Evolutionary conservation across 352 stramenopile species (phyloP).

Genomic region (Phytophthora colocasiae): DNA sequence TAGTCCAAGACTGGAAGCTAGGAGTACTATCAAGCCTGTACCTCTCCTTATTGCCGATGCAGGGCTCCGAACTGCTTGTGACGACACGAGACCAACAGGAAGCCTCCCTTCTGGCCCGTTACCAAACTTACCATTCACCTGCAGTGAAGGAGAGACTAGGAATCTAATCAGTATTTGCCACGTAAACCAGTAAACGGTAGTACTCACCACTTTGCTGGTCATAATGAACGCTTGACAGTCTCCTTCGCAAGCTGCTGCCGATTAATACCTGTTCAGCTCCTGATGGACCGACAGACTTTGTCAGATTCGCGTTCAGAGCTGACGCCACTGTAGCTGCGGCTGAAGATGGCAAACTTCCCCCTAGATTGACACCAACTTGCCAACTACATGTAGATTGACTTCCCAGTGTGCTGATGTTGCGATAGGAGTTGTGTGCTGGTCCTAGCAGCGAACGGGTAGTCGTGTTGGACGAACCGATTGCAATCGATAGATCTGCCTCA

Average conservation of each 20-base stretch:
- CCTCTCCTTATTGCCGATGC: slow-evolving; percentile 38
- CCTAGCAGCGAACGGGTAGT: slow-evolving; percentile 51
- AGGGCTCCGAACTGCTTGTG: slow-evolving; percentile 49
- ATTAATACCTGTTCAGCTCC: slow-evolving; percentile 48
- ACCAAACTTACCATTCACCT: slow-evolving; percentile 24
- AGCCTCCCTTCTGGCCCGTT: slow-evolving; percentile 24
- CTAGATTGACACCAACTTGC: slow-evolving; percentile 25
- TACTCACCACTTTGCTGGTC: slow-evolving; percentile 51
- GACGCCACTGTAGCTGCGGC: slow-evolving; percentile 60
- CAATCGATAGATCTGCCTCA: slow-evolving; percentile 47
- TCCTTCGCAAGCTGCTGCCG: slow-evolving; percentile 43
- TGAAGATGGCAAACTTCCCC: slow-evolving; percentile 27
- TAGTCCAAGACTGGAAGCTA: neutral
- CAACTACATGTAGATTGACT: slow-evolving; percentile 31
- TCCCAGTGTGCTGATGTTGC: slow-evolving; percentile 18
- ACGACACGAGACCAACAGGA: slow-evolving; percentile 54
- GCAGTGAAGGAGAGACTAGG: slow-evolving; percentile 22
- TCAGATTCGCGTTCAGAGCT: slow-evolving; percentile 37
- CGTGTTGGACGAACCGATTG: slow-evolving; percentile 54
- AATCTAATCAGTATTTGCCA: neutral
- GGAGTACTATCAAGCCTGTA: slow-evolving; percentile 4
- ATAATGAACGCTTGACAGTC: slow-evolving; percentile 64
- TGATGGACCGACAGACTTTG: slow-evolving; percentile 14
- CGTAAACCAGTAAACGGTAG: neutral
- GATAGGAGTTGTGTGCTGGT: slow-evolving; percentile 25